Evolutionary conservation across 2,329 filamentous ascomycete genomes (phyloP).

Genomic region (Beauveria asiatica): DNA sequence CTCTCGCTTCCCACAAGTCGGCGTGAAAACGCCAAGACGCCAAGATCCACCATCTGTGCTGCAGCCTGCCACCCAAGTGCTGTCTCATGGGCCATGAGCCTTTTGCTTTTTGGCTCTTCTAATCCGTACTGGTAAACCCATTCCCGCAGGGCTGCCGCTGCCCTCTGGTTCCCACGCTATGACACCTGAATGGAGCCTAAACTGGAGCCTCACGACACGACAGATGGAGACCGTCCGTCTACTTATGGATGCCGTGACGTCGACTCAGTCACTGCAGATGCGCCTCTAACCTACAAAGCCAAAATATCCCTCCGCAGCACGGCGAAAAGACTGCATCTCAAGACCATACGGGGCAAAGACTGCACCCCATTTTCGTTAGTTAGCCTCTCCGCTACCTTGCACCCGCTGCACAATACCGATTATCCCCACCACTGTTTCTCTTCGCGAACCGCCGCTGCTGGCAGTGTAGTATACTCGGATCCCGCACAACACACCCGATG

Average conservation of each 20-base stretch:
- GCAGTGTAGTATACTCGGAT: too few species aligned
- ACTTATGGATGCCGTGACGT: constrained; percentile 8
- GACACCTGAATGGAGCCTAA: constrained; percentile 7
- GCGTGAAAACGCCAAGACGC: constrained; percentile 6
- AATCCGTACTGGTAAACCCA: not conserved
- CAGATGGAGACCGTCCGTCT: not conserved
- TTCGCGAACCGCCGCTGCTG: not conserved
- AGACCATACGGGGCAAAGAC: not conserved
- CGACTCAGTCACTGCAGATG: not conserved
- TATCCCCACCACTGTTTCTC: not conserved
- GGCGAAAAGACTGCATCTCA: not conserved
- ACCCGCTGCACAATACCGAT: constrained; percentile 2
- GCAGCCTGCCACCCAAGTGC: not conserved
- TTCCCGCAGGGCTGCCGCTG: not conserved
- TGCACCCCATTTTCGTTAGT: not conserved
- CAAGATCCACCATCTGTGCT: not conserved
- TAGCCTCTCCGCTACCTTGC: not conserved
- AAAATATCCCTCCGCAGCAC: not conserved
- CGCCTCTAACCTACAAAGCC: not conserved
- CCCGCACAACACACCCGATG: not conserved
- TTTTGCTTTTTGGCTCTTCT: not conserved
- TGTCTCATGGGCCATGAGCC: not conserved
- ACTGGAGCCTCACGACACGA: constrained; percentile 9
- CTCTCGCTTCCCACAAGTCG: not conserved
- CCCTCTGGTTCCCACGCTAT: constrained; percentile 8